These are phyloP conservation scores for Sambucus nigra DNA, from an alignment of 129 eudicot genomes.

Conservation along the genomic window DNA sequence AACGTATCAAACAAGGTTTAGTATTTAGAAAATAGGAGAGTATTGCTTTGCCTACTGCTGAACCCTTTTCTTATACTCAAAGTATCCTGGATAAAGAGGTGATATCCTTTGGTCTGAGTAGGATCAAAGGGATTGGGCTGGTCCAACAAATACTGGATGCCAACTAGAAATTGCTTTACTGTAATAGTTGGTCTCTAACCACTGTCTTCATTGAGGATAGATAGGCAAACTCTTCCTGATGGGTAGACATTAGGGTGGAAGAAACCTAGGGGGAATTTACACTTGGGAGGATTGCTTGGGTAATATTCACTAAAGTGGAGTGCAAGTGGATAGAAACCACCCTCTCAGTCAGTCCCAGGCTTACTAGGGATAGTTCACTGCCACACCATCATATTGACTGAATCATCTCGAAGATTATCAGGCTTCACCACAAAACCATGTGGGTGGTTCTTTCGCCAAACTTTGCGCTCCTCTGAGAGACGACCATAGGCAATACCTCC, in stretches of 20 bases:
- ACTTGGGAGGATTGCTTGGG: slow-evolving; percentile 94
- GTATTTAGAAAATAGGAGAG: slow-evolving; percentile 28
- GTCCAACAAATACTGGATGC: slow-evolving; percentile 88
- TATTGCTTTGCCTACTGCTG: slow-evolving; percentile 57
- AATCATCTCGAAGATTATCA: slow-evolving; percentile 58
- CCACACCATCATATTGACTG: slow-evolving; percentile 74
- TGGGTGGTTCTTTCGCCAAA: slow-evolving; percentile 91
- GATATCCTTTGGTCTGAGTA: slow-evolving; percentile 85
- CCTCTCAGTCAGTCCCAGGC: slow-evolving; percentile 80
- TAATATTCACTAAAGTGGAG: slow-evolving; percentile 70
- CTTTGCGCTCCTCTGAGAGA: slow-evolving; percentile 77
- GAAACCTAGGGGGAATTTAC: slow-evolving; percentile 72
- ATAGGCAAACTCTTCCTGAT: slow-evolving; percentile 84
- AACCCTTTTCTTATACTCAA: slow-evolving; percentile 53
- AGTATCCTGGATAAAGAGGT: slow-evolving; percentile 75
- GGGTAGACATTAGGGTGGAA: slow-evolving; percentile 96
- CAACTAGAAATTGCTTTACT: slow-evolving; percentile 81
- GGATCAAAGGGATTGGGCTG: slow-evolving; percentile 88
- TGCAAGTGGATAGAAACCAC: slow-evolving; percentile 64
- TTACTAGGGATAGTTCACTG: slow-evolving; percentile 72
- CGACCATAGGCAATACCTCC: slow-evolving; percentile 87
- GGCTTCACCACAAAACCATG: slow-evolving; percentile 92
- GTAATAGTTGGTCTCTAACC: slow-evolving; percentile 97
- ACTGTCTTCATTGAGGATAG: slow-evolving; percentile 86
- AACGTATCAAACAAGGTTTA: background rate